Evolutionary conservation across 2,329 filamentous ascomycete species (phyloP).

Genomic region (Sporothrix schenckii): DNA sequence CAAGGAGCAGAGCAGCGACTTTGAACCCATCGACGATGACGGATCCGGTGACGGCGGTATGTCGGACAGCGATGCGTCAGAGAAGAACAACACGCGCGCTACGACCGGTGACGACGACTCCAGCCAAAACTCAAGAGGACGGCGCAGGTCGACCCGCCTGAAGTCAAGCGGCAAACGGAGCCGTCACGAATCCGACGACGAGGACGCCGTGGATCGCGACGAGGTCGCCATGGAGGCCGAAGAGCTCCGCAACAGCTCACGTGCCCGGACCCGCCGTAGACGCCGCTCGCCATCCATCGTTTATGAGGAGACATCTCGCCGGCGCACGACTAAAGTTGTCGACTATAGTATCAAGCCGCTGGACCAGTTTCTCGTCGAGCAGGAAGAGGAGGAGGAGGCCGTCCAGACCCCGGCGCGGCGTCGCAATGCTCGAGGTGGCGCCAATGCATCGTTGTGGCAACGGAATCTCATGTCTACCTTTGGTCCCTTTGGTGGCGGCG

Average conservation of each 20-base stretch:
- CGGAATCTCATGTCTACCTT: conserved; percentile 85
- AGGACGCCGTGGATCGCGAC: conserved; percentile 62
- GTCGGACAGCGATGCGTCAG: conserved; percentile 43
- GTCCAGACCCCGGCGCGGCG: conserved; percentile 70
- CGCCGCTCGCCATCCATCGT: conserved; percentile 60
- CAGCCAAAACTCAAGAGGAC: conserved; percentile 56
- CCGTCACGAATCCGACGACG: conserved; percentile 59
- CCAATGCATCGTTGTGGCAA: conserved; percentile 65
- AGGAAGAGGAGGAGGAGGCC: conserved; percentile 69
- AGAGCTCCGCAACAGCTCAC: conserved; percentile 61
- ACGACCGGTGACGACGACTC: conserved; percentile 47
- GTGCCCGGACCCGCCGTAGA: conserved; percentile 53
- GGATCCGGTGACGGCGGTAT: conserved; percentile 60
- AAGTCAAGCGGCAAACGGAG: conserved; percentile 51
- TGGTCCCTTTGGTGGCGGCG: conserved; percentile 88
- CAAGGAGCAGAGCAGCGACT: conserved; percentile 63
- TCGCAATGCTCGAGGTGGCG: conserved; percentile 65
- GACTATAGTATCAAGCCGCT: conserved; percentile 87
- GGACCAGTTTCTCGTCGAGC: conserved; percentile 72
- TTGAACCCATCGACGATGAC: conserved; percentile 60
- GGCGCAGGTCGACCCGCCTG: conserved; percentile 45
- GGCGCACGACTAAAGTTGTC: conserved; percentile 65
- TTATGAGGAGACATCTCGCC: conserved; percentile 59
- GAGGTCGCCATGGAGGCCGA: conserved; percentile 68
- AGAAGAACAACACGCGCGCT: conserved; percentile 39